Conservation (phyloP, 1,139 yeast species). For the Sugiyamaella pinicola region DNA sequence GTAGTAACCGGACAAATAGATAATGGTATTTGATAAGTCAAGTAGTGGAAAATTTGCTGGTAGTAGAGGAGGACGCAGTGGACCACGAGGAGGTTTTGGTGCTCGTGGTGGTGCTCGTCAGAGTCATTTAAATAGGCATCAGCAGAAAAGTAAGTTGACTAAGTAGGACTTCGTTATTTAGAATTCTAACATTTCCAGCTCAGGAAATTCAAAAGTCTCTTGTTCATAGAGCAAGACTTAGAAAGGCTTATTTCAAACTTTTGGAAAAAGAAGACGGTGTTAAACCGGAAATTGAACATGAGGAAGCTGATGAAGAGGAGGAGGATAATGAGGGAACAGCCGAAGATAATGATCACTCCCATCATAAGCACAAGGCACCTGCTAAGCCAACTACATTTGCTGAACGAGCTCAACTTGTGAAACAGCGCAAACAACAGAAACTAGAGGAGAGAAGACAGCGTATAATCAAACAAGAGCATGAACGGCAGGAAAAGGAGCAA, state of each 20-base stretch:
- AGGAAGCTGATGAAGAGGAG: slow-evolving; percentile 45
- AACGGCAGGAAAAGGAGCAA: slow-evolving; percentile 38
- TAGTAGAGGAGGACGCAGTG: slow-evolving; percentile 1
- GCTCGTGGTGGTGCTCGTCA: slow-evolving; percentile 10
- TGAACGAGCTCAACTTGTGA: slow-evolving; percentile 36
- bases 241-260: slow-evolving; percentile 79
- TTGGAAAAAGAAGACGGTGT: slow-evolving; percentile 58
- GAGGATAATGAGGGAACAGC: slow-evolving; percentile 45
- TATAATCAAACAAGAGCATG: slow-evolving; percentile 33
- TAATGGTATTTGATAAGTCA: slow-evolving; percentile 14
- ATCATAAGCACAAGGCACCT: slow-evolving; percentile 37
- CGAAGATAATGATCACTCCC: slow-evolving; percentile 44
- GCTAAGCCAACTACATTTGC: slow-evolving; percentile 36
- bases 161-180: too few species aligned
- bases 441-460: slow-evolving; percentile 31
- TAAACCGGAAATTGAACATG: slow-evolving; percentile 29
- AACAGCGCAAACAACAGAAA: slow-evolving; percentile 38
- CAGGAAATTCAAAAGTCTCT: slow-evolving; percentile 73
- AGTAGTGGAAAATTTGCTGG: slow-evolving; percentile 2
- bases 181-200: slow-evolving; percentile 19
- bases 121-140: slow-evolving; percentile 18
- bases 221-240: slow-evolving; percentile 77
- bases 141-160: slow-evolving; percentile 25
- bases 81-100: slow-evolving; percentile 3
- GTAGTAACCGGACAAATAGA: too few species aligned